Evolutionary conservation across 116 monocot genomes (phyloP), one percentile per base, ranked within the genome.

Genomic region (Phalaenopsis hybrid): DNA sequence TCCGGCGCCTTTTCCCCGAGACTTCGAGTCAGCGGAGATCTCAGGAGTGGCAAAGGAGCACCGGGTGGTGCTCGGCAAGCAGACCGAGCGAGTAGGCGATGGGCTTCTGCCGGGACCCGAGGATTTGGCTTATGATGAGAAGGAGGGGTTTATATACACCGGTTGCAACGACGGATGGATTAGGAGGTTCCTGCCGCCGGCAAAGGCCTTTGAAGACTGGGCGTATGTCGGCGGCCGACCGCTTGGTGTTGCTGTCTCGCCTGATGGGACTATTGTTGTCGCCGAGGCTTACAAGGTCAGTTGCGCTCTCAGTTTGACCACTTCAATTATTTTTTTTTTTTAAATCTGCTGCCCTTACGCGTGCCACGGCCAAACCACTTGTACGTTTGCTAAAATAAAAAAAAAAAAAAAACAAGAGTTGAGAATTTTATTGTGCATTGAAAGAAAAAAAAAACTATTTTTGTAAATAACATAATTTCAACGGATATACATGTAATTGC

Each of bases 81-180:
- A 17, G 5, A 80, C 73, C 46, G 87, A 96, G 81, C 85, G 84
- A 34, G n/a, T 96, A 16, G 96, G 94, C 13, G 91, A 94, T 13
- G 94, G 96, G 44, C 48, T 86, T 17, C 69, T 94, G 1, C 67
- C 67, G 67, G 92, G 87, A 1, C 94, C 96, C 0, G 96, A 96
- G 82, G 96, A 96, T 81, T 67, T 94, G n/a, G 91, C 87, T 1
- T 90, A 94, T 76, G 96, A 96, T 69, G 83, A 78, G 1, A 82
- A 70, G 15, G 48, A 44, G 8, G 79, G 74, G 58, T 61, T 72
- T 52, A 41, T 96, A 8, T 94, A 94, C 85, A 91, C 92, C 0
- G 85, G 96, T 0, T 96, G 94, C 70, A 0, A 0, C 2, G 96
- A 96, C 81, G 94, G 96, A 1, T 94, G 94, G 96, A 91, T 96